Conservation (phyloP, 805 yeast genomes). For the Ogataea neopini region DNA sequence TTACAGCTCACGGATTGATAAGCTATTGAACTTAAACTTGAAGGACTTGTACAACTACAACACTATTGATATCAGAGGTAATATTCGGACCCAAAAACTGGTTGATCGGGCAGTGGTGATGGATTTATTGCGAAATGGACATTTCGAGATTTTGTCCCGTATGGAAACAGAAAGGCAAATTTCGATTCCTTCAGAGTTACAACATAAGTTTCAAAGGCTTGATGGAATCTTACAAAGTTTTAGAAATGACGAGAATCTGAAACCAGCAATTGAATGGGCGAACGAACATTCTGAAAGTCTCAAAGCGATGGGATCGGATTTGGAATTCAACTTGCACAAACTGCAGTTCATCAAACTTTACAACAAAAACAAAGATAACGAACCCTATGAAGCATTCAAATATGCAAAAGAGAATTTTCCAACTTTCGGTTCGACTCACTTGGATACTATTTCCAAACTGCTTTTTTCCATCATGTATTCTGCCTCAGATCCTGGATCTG, state of each 20-base stretch:
- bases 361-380: slow-evolving; percentile 19
- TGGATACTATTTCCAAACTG: slow-evolving; percentile 45
- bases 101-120: slow-evolving; percentile 33
- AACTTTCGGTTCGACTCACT: slow-evolving; percentile 40
- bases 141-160: slow-evolving; percentile 28
- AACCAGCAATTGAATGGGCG: slow-evolving; percentile 54
- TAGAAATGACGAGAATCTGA: slow-evolving; percentile 38
- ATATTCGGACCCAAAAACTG: slow-evolving; percentile 12
- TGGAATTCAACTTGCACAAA: slow-evolving; percentile 47
- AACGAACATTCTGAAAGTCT: slow-evolving; percentile 28
- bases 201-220: slow-evolving; percentile 43
- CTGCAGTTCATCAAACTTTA: slow-evolving; percentile 41
- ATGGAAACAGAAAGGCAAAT: slow-evolving; percentile 34
- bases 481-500: slow-evolving; percentile 9
- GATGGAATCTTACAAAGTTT: slow-evolving; percentile 41
- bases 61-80: slow-evolving; percentile 20
- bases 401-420: slow-evolving; percentile 47
- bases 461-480: slow-evolving; percentile 39
- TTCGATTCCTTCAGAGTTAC: slow-evolving; percentile 28
- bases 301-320: slow-evolving; percentile 38
- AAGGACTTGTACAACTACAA: slow-evolving; percentile 29
- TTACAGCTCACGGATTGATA: slow-evolving; percentile 31
- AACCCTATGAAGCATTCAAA: slow-evolving; percentile 38
- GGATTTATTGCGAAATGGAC: slow-evolving; percentile 35
- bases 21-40: slow-evolving; percentile 27